These are phyloP conservation scores for Penicillium cataractarum DNA, from an alignment of 495 filamentous ascomycete species.

Conservation along the genomic window DNA sequence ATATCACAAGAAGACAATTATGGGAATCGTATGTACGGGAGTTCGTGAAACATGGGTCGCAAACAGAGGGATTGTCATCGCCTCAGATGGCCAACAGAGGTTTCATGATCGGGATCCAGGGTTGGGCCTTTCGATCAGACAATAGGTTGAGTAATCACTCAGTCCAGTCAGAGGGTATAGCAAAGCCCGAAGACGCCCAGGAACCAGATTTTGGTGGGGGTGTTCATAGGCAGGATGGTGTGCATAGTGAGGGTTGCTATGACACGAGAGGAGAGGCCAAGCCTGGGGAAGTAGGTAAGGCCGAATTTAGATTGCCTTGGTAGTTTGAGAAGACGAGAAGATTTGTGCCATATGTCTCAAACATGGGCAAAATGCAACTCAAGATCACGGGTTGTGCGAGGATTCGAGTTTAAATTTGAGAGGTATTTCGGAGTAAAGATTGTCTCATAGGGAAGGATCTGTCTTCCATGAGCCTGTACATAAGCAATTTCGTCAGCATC, in stretches of 20 bases:
- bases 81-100: background rate
- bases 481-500: slow-evolving; percentile 14
- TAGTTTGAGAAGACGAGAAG: background rate
- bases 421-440: background rate
- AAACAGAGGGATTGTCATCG: background rate
- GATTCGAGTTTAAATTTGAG: background rate
- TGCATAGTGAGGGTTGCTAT: background rate
- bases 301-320: no score
- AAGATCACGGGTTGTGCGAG: background rate
- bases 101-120: no score
- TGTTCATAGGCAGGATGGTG: background rate
- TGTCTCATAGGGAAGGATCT: slow-evolving; percentile 38
- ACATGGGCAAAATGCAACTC: background rate
- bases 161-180: background rate
- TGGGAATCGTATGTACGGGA: slow-evolving; percentile 25
- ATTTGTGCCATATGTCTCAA: background rate
- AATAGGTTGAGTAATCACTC: background rate
- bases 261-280: background rate
- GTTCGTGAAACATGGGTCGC: slow-evolving; percentile 22
- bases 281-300: background rate
- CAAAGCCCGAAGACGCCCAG: background rate
- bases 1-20: slow-evolving; percentile 22
- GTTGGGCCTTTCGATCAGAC: background rate
- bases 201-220: background rate
- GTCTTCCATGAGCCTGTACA: slow-evolving; percentile 42